Conservation (phyloP, 2,329 filamentous ascomycete species). For the Diaporthe longicolla region DNA sequence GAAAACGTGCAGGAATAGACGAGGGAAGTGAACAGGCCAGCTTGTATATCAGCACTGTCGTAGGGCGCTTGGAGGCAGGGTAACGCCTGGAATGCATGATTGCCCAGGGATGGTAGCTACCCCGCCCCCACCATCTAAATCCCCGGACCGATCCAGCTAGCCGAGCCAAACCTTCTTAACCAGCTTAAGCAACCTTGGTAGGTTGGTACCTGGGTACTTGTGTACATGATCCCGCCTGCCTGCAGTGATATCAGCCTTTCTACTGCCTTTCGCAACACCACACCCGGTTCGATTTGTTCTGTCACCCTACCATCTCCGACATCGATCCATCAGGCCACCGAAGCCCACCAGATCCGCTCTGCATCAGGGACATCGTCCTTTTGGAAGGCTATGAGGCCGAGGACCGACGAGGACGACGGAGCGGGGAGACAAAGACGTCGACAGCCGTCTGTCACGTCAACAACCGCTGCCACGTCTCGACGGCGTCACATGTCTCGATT, state of each 20-base stretch:
- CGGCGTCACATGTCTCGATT: not conserved
- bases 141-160: not conserved
- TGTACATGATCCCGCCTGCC: too few species aligned
- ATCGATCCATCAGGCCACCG: not conserved
- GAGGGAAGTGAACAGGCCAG: too few species aligned
- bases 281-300: not conserved
- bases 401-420: conserved; percentile 3
- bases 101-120: too few species aligned
- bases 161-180: too few species aligned
- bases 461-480: not conserved
- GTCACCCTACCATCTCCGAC: not conserved
- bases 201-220: not conserved
- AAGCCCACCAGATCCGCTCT: not conserved
- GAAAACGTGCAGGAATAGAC: too few species aligned
- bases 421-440: not conserved
- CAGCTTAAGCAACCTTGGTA: too few species aligned
- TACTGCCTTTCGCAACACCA: not conserved
- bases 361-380: not conserved
- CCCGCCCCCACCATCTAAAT: too few species aligned
- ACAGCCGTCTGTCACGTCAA: not conserved
- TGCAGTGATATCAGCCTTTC: not conserved
- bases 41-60: too few species aligned
- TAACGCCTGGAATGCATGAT: too few species aligned
- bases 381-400: not conserved
- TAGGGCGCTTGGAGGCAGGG: too few species aligned